Percentiles rank a stretch among this genome's conserved stretches.
These are phyloP conservation scores for Aspergillus oerlinghausenensis DNA, from an alignment of 2,329 filamentous ascomycete species.

Conservation along the genomic window DNA sequence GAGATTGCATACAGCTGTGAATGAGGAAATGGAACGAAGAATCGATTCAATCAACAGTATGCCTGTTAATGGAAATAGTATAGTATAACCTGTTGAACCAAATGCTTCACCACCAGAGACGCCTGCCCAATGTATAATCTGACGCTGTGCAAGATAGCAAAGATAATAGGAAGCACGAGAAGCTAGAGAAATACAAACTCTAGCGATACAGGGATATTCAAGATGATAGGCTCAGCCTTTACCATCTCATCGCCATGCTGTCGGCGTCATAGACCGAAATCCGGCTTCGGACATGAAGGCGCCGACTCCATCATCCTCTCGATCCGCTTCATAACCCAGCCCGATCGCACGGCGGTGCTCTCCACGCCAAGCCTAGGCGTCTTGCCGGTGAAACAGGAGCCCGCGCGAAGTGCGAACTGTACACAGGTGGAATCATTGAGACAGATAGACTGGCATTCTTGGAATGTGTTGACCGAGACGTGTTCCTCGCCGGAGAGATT, in stretches of 20 bases:
- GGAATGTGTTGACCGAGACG: constrained; percentile 20
- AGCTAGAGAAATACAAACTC: neutral
- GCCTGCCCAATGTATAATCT: neutral
- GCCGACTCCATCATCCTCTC: constrained; percentile 24
- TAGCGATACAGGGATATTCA: neutral
- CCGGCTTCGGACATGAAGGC: constrained; percentile 22
- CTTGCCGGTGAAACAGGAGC: constrained; percentile 26
- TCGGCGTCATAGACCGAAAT: constrained; percentile 21
- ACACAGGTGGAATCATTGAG: constrained; percentile 21
- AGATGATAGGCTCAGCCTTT: neutral
- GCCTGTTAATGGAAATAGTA: neutral
- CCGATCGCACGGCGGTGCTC: constrained; percentile 22
- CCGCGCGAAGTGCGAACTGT: constrained; percentile 29
- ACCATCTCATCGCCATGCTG: neutral
- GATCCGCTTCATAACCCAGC: constrained; percentile 30
- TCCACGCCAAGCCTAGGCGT: constrained; percentile 28
- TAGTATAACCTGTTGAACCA: neutral
- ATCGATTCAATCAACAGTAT: neutral
- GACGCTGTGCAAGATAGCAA: neutral
- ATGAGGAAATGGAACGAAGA: neutral
- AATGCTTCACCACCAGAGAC: neutral
- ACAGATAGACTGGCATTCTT: constrained; percentile 30
- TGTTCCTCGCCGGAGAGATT: constrained; percentile 32
- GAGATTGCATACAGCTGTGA: neutral
- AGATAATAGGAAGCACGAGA: neutral